Evolutionary conservation across 2,329 filamentous ascomycete genomes (phyloP).

Genomic region (Sarocladium oryzae): DNA sequence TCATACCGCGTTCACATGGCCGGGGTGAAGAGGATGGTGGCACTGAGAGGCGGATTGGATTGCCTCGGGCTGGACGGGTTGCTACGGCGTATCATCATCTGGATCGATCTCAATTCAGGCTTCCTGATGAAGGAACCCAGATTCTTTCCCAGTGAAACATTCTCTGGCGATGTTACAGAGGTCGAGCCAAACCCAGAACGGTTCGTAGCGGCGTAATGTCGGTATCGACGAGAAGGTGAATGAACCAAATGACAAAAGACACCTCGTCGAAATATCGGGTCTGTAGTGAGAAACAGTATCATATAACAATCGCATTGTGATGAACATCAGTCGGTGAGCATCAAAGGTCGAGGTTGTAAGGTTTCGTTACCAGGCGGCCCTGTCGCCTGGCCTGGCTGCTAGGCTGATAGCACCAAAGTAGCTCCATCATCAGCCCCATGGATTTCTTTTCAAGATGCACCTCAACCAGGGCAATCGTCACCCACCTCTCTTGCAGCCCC

Average conservation of each 20-base stretch:
- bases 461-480: background rate
- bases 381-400: no score
- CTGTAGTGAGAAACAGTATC: no score
- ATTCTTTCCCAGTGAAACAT: constrained; percentile 25
- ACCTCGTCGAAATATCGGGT: no score
- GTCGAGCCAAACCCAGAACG: constrained; percentile 26
- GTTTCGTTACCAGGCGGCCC: no score
- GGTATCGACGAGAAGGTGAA: background rate
- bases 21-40: constrained; percentile 35
- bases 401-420: background rate
- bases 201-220: constrained; percentile 19
- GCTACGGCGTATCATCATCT: constrained; percentile 38
- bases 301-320: no score
- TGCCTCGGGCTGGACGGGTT: constrained; percentile 37
- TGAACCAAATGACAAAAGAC: no score
- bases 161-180: constrained; percentile 14
- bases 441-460: background rate
- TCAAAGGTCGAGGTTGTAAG: no score
- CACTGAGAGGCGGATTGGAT: constrained; percentile 35
- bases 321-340: no score
- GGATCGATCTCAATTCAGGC: constrained; percentile 38
- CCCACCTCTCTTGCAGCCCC: background rate
- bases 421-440: background rate
- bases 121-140: constrained; percentile 26
- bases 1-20: constrained; percentile 41